Base-by-base conservation (phyloP, 2,329 filamentous ascomycete species). In the Sporothrix phasma region DNA sequence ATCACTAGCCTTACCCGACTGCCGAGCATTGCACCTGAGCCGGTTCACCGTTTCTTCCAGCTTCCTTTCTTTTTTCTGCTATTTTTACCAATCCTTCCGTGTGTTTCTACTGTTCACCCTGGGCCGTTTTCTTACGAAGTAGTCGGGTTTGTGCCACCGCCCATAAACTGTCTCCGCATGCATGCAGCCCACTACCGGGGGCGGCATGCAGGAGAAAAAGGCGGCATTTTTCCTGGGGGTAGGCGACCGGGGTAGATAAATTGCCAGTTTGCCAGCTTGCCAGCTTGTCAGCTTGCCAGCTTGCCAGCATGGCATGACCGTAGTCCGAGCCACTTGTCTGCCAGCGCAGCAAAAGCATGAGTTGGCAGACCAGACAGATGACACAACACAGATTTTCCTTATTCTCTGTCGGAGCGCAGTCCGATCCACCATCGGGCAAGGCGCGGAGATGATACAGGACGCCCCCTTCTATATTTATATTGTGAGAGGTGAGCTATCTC, bases 311-410 rank as follows among this genome's bases (percentile, higher is more conserved):
- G 31, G 59, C 59, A 47, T 15, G 45, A 19, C 31, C 45, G 31
- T 26, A 49, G 43, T 37, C 43, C 43, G 43, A 51, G 54, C 62
- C 24, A 60, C 54, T 54, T 53, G 37, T 5, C 37, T 64, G 62
- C 62, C 62, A 64, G 41, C 62, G 26, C 54, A 64, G 62, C 54
- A 64, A 41, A 64, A 53, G 54, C 49, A 46, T 64, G 62, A 64
- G 62, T 46, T 64, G 62, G 62, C 62, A 60, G 54, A 51, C 22
- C 29, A 58, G 29, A n/a, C 47, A 8, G 11, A 26, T n/a, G n/a
- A n/a, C n/a, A n/a, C n/a, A 58, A 58, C 41, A 43, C 10, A 39
- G 51, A 41, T 29, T 58, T n/a, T n/a, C 1, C 2, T 34, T 29
- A 7, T 7, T 54, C 17, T 31, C 19, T 19, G n/a, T 7, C 31